Base-by-base conservation (phyloP, 192 early-diverging fungal genomes). In the Coemansia erecta region DNA sequence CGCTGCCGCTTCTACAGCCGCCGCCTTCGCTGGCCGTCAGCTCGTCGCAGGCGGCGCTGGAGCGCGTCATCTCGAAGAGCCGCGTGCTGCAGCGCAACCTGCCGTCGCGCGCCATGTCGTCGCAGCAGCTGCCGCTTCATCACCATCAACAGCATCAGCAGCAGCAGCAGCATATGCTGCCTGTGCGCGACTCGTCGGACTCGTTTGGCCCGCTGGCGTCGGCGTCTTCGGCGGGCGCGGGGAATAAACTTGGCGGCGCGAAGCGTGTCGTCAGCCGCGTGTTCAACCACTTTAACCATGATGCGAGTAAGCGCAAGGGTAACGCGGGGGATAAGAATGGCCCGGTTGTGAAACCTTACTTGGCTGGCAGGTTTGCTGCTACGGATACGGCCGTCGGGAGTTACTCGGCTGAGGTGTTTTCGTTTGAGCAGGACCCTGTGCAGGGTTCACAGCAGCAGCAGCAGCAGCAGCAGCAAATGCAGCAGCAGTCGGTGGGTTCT, bases 251-350 rank as follows among this genome's bases (percentile, higher is more conserved):
- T 5, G 51, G 53, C 50, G 37, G 43, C 13, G 76, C 76, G 4
- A 72, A 78, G 48, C 64, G 76, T 10, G 76, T 71, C 0, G 76
- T 78, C 11, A 72, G 70, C 35, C 61, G 63, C 6, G 63, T 78
- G 35, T 53, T 78, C 47, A 58, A 66, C 43, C 43, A 68, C 22
- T 57, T 71, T 11, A 55, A 65, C 17, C 35, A 53, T 23, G 69
- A 71, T 8, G 31, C 69, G 0, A 54, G 22, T 13, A 60, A 56
- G 8, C 55, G 44, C 12, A 51, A 3, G 0, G 48, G 33, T 26
- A 9, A n/a, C 21, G 18, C 19, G 17, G 31, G 42, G 8, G 28
- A 31, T 31, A 31, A 31, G 28, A 5, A 2, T 31, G 40, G 17
- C 12, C 10, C 33, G 17, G 28, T 22, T 2, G n/a, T n/a, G n/a